These are phyloP conservation scores for Colletotrichum brevisporum DNA, from an alignment of 2,329 filamentous ascomycete genomes.

Conservation along the genomic window DNA sequence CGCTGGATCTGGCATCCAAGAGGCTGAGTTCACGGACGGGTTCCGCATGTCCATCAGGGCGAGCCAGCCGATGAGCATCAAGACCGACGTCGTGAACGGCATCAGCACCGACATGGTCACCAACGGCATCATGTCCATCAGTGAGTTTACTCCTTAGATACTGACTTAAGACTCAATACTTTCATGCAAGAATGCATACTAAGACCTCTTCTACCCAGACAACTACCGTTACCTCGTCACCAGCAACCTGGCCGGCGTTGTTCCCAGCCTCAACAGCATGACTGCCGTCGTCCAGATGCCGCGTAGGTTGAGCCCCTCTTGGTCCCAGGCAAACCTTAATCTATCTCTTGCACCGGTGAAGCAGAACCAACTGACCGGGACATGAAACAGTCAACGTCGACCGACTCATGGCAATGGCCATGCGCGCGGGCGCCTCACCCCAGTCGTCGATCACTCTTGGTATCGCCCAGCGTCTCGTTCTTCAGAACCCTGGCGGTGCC, in stretches of 20 bases:
- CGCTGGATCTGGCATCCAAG: conserved; percentile 43
- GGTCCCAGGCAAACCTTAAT: conserved; percentile 8
- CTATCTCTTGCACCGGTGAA: neutral
- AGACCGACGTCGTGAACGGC: conserved; percentile 43
- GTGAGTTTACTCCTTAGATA: conserved; percentile 21
- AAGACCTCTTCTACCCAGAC: conserved; percentile 27
- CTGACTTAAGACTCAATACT: too few relatives aligned
- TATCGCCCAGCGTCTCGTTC: conserved; percentile 42
- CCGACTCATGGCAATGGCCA: conserved; percentile 43
- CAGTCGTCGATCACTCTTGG: conserved; percentile 42
- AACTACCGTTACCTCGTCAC: conserved; percentile 45
- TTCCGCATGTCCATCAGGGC: conserved; percentile 44
- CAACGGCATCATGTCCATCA: conserved; percentile 41
- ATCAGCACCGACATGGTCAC: conserved; percentile 43
- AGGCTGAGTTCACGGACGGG: conserved; percentile 43
- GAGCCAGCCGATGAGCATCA: conserved; percentile 44
- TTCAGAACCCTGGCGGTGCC: conserved; percentile 43
- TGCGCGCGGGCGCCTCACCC: conserved; percentile 41
- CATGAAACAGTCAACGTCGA: conserved; percentile 43
- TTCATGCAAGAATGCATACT: neutral
- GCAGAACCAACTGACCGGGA: conserved; percentile 19
- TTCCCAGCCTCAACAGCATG: conserved; percentile 42
- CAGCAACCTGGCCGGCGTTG: conserved; percentile 42
- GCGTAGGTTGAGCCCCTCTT: conserved; percentile 31
- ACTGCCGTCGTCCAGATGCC: conserved; percentile 44